Base-by-base conservation (phyloP, 2,329 filamentous ascomycete genomes). In the Fusarium keratoplasticum region DNA sequence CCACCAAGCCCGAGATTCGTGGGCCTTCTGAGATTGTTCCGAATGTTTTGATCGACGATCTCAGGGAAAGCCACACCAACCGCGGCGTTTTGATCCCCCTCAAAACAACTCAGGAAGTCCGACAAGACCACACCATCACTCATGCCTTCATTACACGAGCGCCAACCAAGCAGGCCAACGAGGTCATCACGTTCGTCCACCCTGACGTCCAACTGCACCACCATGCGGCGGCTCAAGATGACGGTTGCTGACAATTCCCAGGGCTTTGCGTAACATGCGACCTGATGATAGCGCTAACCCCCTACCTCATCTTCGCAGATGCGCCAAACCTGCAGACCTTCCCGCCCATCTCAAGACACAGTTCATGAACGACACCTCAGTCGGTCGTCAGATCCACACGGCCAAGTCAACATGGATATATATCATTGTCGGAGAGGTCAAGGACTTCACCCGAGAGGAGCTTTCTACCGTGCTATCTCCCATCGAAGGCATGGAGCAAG, bases 261-360 rank as follows among this genome's bases (percentile, higher is more conserved):
- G 90, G 72, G 86, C 89, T 69, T 83, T 91, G 76, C 87, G 89
- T 77, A 83, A 85, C 62, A 82, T 90, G 79, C 84, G 89, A 70
- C 88, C 89, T 77, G 88, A 90, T 78, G 89, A 89, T 80, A 87
- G 88, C 78, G 88, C 87, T 87, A 89, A 91, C 82, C 89, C 88
- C 86, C 85, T 92, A 77, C 88, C 90, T 83, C 91, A 96, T 83
- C 87, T 96, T 65, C 92, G 93, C 72, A 89, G 93, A 81, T 94
- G 94, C 81, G 93, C 92, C 67, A 95, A 95, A 82, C 89, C 89
- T 55, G 85, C 86, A 62, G 92, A 93, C 78, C 86, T 95, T 10
- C 92, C 93, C 11, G 84, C 87, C 29, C 91, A 92, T 76, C 86
- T 93, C 70, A 91, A 91, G 80, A 86, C 87, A 7, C 85, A 88